Conservation (phyloP, 139 green algal genomes). For the Penium margaritaceum region DNA sequence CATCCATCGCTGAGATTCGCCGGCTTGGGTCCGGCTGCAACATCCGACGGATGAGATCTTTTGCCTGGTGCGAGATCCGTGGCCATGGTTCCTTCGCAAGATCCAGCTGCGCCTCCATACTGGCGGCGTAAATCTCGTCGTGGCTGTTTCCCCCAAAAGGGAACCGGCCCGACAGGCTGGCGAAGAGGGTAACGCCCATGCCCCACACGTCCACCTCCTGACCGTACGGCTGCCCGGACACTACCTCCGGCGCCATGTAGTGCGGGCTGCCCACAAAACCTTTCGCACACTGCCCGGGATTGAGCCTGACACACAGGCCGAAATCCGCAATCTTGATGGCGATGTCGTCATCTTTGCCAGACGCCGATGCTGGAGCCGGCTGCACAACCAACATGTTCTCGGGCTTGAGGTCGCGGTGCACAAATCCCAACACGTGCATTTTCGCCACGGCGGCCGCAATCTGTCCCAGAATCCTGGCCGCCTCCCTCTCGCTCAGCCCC, state of each 20-base stretch:
- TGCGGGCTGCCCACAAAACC: background rate
- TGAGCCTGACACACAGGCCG: background rate
- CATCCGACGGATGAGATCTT: constrained; percentile 9
- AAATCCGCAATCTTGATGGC: background rate
- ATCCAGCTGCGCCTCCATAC: background rate
- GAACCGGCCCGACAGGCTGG: background rate
- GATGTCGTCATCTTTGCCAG: too few species aligned
- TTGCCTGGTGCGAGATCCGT: background rate
- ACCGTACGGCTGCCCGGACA: background rate
- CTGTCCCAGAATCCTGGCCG: constrained; percentile 48
- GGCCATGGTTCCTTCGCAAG: background rate
- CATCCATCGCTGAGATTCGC: background rate
- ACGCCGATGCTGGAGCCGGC: too few species aligned
- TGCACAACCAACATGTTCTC: constrained; percentile 99
- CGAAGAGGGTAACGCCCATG: background rate
- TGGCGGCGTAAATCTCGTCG: background rate
- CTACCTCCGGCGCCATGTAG: background rate
- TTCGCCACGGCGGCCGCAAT: constrained; percentile 79
- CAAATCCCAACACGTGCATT: constrained; percentile 85
- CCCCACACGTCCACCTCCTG: background rate
- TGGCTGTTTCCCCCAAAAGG: background rate
- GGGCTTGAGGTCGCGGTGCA: constrained; percentile 76
- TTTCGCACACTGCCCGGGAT: background rate
- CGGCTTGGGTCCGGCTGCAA: background rate
- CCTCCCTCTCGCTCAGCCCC: constrained; percentile 75